Evolutionary conservation across 345 rosid genomes (phyloP).

Genomic region (Populus simonii): DNA sequence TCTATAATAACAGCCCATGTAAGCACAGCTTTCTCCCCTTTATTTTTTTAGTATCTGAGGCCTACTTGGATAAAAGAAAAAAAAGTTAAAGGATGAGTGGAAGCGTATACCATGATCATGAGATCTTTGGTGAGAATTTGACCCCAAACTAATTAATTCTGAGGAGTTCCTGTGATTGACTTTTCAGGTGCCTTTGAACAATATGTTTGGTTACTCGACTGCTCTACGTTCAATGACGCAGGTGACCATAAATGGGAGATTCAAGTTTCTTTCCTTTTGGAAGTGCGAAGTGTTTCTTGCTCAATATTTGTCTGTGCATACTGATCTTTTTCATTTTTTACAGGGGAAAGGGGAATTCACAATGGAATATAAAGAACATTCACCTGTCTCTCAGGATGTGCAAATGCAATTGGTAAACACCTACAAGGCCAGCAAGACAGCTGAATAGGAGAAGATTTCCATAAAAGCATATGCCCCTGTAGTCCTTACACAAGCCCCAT

Average conservation of each 20-base stretch:
- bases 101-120: background rate
- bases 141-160: background rate
- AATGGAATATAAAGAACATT: constrained; percentile 98
- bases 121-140: background rate
- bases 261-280: background rate
- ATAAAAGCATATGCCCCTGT: background rate
- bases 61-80: background rate
- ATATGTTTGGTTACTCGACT: constrained; percentile 98
- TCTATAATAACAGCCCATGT: constrained; percentile 75
- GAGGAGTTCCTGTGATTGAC: background rate
- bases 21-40: constrained; percentile 20
- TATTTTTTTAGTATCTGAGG: background rate
- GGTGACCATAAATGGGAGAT: constrained; percentile 26
- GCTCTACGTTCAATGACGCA: constrained; percentile 97
- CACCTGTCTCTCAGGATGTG: constrained; percentile 79
- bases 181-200: constrained; percentile 86
- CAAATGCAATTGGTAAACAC: constrained; percentile 77
- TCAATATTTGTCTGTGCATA: background rate
- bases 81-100: background rate
- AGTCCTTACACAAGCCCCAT: background rate
- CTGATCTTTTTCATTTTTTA: background rate
- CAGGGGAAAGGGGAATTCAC: constrained; percentile 99
- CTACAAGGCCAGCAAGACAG: constrained; percentile 55
- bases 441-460: constrained; percentile 44
- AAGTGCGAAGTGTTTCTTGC: background rate